Base-by-base conservation (phyloP, 2,329 filamentous ascomycete genomes). In the Verticillium tricorpus region DNA sequence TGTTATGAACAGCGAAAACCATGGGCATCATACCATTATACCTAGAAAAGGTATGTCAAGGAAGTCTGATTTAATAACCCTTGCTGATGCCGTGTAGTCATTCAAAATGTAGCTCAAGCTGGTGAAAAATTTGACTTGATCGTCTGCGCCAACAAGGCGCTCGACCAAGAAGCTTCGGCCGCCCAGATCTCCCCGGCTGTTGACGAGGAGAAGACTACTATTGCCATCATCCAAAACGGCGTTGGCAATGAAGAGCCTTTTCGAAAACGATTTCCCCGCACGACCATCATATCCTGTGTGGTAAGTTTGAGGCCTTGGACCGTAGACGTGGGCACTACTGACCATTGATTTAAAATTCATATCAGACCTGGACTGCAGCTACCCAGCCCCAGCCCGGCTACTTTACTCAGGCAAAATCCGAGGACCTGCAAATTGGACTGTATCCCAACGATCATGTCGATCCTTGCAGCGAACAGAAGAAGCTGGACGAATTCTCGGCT, bases 141-240 rank as follows among this genome's bases (percentile, higher is more conserved):
- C 8, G 75, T 86, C 28, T 82, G 85, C 61, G 80, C 79, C 56
- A 84, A 84, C 11, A 86, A 86, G 70, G 83, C 83, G 9, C 77
- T 81, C 54, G 71, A 77, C 34, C 77, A 79, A 40, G 70, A 71
- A 1, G 64, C 70, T 0, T 74, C 76, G 0, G 75, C 78, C 3
- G 67, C 71, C 4, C 62, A 69, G 45, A 67, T 78, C 39, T 64
- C 65, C 14, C 68, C 75, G 65, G 66, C 71, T 64, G 70, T 83
- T 1, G 74, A 77, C 7, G 68, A 68, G 14, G 58, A 60, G 22
- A 74, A 57, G 60, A 87, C 84, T 0, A 78, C 80, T 0, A 82
- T 88, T 50, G 83, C 85, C 8, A 78, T 89, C 1, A 78, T 87
- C 17, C 85, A 89, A 64, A 88, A 88, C 66, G 86, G 86, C 0